phyloP scores from a whole-genome alignment of 148 eudicot genomes.

The Rhododendron vialii region DNA sequence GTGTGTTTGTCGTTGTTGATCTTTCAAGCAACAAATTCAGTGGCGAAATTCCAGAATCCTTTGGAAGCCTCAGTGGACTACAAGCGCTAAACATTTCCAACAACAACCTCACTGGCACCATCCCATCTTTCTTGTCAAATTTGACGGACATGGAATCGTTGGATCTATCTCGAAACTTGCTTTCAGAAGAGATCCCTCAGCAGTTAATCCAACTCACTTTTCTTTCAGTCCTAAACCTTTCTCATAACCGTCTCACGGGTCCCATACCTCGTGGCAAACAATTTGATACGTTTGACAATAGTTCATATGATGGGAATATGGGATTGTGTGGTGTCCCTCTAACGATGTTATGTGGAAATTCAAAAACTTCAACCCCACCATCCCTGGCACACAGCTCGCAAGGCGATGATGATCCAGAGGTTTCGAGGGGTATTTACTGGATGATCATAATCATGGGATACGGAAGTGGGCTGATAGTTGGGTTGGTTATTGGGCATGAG shows the following conservation, averaged over 20 bases:
- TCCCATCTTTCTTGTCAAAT: not conserved
- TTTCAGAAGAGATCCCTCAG: not conserved
- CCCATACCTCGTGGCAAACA: not conserved
- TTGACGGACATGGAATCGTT: not conserved
- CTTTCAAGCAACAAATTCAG: not conserved
- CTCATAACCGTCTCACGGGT: not conserved
- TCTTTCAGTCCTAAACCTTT: not conserved
- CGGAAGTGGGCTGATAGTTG: not conserved
- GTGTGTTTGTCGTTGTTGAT: not conserved
- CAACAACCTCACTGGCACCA: not conserved
- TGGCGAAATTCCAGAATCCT: not conserved
- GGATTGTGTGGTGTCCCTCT: not conserved
- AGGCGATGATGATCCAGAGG: too few relatives aligned
- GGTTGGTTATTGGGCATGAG: not conserved
- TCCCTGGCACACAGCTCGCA: not conserved
- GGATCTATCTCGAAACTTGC: not conserved
- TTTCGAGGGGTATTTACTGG: too few relatives aligned
- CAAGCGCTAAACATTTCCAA: not conserved
- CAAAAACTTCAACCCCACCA: not conserved
- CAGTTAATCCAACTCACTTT: not conserved
- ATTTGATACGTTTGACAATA: not conserved
- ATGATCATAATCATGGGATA: too few relatives aligned
- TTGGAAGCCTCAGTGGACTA: not conserved
- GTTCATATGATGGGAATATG: not conserved
- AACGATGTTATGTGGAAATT: not conserved